Percentiles rank a stretch among this genome's conserved stretches.
These are phyloP conservation scores for Xylaria sp. DNA, from an alignment of 2,329 filamentous ascomycete species.

Conservation along the genomic window DNA sequence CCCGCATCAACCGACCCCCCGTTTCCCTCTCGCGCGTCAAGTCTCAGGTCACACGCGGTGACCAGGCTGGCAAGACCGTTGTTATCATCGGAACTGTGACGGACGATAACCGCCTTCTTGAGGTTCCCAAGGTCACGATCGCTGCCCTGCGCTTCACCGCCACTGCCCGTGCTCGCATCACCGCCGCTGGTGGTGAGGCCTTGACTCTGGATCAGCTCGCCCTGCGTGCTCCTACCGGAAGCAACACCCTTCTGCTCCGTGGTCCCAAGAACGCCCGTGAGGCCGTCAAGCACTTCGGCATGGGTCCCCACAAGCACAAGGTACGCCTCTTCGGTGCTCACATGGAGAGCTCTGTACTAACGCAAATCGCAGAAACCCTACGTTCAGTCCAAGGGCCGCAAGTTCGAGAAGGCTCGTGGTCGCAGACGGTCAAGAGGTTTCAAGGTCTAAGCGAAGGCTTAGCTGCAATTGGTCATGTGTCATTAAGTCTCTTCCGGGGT, in stretches of 20 bases:
- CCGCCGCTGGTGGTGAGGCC: slow-evolving; percentile 92
- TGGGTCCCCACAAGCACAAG: slow-evolving; percentile 98
- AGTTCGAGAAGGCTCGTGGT: slow-evolving; percentile 99
- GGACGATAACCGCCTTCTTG: slow-evolving; percentile 94
- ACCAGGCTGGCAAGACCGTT: slow-evolving; percentile 80
- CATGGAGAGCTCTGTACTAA: slow-evolving; percentile 48
- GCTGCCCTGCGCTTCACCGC: slow-evolving; percentile 97
- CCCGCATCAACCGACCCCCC: slow-evolving; percentile 96
- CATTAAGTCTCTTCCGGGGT: slow-evolving; percentile 49
- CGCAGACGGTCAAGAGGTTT: slow-evolving; percentile 98
- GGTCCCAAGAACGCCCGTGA: slow-evolving; percentile 98
- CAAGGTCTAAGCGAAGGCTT: slow-evolving; percentile 87
- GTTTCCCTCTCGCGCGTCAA: slow-evolving; percentile 94
- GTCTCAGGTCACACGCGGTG: slow-evolving; percentile 72
- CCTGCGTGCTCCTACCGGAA: slow-evolving; percentile 91
- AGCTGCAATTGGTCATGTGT: slow-evolving; percentile 47
- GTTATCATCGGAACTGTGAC: slow-evolving; percentile 96
- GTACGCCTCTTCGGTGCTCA: slow-evolving; percentile 59
- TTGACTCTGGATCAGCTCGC: slow-evolving; percentile 98
- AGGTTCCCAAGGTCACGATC: slow-evolving; percentile 90
- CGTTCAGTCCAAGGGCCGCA: slow-evolving; percentile 97
- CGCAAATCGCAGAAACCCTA: slow-evolving; percentile 80
- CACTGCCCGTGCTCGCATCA: slow-evolving; percentile 92
- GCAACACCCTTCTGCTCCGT: slow-evolving; percentile 96
- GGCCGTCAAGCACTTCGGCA: slow-evolving; percentile 99